phyloP scores from a whole-genome alignment of 345 rosid genomes.

The Eucalyptus cladocalyx region DNA sequence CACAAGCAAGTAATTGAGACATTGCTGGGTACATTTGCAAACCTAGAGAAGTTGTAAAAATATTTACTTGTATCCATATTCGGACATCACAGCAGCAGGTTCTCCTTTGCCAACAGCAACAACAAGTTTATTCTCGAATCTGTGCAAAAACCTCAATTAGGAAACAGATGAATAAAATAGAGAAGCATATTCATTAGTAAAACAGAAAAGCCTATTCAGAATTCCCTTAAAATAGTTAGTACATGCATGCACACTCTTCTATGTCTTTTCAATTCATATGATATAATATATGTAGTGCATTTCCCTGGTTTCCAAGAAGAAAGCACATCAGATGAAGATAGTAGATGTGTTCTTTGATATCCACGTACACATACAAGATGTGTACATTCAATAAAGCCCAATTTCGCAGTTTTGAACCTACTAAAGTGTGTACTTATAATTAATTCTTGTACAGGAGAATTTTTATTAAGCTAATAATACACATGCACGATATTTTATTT shows the following conservation, averaged over 20 bases:
- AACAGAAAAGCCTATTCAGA: too few species aligned
- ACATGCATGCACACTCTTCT: neutral
- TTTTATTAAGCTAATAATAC: neutral
- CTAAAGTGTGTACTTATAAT: neutral
- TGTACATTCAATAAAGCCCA: neutral
- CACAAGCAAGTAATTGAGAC: too few species aligned
- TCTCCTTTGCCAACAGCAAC: too few species aligned
- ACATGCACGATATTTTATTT: neutral
- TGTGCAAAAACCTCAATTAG: too few species aligned
- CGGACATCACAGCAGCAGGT: too few species aligned
- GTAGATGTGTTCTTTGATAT: neutral
- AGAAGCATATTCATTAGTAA: too few species aligned
- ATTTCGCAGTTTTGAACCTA: neutral
- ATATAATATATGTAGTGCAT: neutral
- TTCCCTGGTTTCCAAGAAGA: neutral
- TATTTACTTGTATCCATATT: too few species aligned
- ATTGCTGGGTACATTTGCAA: too few species aligned
- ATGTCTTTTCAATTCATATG: neutral
- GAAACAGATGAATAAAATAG: too few species aligned
- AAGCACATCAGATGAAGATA: neutral
- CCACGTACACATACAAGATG: neutral
- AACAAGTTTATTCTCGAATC: too few species aligned
- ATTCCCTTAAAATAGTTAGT: too few species aligned
- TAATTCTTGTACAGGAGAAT: neutral
- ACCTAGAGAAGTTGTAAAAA: too few species aligned